These are phyloP conservation scores for Tetrahymena borealis DNA, from an alignment of 73 alveolate genomes.

Conservation along the genomic window DNA sequence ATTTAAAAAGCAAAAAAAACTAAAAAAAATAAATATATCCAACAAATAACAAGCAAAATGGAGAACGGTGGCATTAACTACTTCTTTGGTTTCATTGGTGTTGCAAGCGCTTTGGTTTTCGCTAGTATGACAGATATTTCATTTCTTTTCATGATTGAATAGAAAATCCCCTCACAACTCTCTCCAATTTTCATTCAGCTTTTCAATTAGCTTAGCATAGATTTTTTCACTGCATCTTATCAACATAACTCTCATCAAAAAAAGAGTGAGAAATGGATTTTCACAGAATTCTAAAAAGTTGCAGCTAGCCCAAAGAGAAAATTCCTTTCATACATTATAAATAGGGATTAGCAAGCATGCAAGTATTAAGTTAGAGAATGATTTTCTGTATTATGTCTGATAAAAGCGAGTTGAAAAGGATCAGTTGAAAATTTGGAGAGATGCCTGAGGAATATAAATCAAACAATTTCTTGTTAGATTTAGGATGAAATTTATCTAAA, in stretches of 20 bases:
- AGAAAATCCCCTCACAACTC: neutral
- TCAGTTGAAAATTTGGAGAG: too few species aligned
- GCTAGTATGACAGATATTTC: constrained; percentile 56
- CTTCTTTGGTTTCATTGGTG: constrained; percentile 81
- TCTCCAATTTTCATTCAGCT: neutral
- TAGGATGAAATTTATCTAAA: neutral
- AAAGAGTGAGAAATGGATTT: neutral
- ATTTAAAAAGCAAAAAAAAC: neutral
- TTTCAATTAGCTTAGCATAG: neutral
- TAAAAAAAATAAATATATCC: neutral
- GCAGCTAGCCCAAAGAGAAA: neutral
- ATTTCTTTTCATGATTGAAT: neutral
- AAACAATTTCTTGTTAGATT: too few species aligned
- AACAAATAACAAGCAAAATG: neutral
- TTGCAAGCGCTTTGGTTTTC: constrained; percentile 70
- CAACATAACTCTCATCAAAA: neutral
- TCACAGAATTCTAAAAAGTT: neutral
- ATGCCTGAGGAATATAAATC: too few species aligned
- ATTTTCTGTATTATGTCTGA: too few species aligned
- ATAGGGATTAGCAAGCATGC: too few species aligned
- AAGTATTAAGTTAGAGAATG: too few species aligned
- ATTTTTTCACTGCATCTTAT: neutral
- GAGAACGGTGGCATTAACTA: neutral
- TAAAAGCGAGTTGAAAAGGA: too few species aligned
- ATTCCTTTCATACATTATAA: neutral